Evolutionary conservation across 192 early-diverging fungal species (phyloP), one percentile per base, ranked within the genome.

Genomic region (Backusella morwellensis): DNA sequence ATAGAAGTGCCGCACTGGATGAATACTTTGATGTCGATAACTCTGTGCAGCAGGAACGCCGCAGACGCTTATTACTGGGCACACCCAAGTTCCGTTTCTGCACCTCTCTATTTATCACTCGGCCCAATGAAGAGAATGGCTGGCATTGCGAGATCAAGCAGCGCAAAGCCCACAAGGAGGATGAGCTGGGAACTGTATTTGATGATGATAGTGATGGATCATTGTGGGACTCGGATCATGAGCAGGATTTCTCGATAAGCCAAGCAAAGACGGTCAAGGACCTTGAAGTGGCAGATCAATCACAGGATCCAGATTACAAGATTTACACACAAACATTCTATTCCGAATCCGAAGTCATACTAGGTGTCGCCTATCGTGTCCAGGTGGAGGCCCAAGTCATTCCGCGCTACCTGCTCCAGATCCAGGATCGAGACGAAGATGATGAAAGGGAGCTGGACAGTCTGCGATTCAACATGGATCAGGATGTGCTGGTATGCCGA

Each of bases 1-100:
- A 81, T 56, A 69, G 77, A 8, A 74, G 35, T 19, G 74, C 52
- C 15, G 80, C 80, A 35, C 47, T 82, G 9, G 63, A 74, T 75
- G 80, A 82, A 23, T 82, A 82, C 35, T 82, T 82, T 78, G 80
- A 82, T 73, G 77, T 82, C 0, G 80, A 78, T 68, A 29, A 68
- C 35, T 70, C 77, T 9, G 70, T 14, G 2, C 44, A 59, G 17
- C 73, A 78, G 17, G 80, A 77, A 54, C 38, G 50, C 12, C 67
- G 76, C 32, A 73, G 76, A 70, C 50, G 80, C 0, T 14, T 78
- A 6, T 34, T 82, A 2, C 34, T 82, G 9, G 80, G 80, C 21
- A 72, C 74, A 3, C 80, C 80, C 0, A 59, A 68, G 21, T 78
- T 78, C 29, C 68, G 80, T 14, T 82, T 82, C 36, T 29, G 67